phyloP scores from a whole-genome alignment of 139 green algal species.

The Asterochloris sp. region DNA sequence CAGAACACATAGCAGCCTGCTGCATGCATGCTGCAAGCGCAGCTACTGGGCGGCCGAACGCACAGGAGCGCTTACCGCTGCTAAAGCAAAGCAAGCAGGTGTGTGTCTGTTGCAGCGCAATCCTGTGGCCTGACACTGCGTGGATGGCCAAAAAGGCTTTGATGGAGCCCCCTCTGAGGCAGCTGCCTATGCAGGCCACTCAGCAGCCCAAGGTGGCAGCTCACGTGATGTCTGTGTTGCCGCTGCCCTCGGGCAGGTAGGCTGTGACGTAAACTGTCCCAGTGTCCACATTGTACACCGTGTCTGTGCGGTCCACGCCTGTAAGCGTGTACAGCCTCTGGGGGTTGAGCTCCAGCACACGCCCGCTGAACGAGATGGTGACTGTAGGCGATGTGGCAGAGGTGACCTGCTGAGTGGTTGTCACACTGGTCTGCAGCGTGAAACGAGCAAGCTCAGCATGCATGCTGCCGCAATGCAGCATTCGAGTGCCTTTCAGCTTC shows the following conservation, averaged over 20 bases:
- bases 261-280: constrained; percentile 9
- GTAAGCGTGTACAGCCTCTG: constrained; percentile 19
- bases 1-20: no score
- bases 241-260: background rate
- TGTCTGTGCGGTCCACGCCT: constrained; percentile 7
- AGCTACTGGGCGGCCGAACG: no score
- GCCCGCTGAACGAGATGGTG: constrained; percentile 13
- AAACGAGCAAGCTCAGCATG: background rate
- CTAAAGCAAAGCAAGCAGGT: background rate
- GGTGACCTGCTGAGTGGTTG: background rate
- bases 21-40: no score
- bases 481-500: background rate
- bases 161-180: background rate
- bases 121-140: background rate
- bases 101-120: background rate
- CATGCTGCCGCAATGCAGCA: background rate
- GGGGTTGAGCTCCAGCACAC: constrained; percentile 16
- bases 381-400: background rate
- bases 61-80: background rate
- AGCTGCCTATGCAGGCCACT: background rate
- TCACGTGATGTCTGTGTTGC: constrained; percentile 9
- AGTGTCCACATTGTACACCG: constrained; percentile 14
- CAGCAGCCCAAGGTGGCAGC: background rate
- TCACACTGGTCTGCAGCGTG: constrained; percentile 1
- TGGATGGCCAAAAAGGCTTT: background rate